These are phyloP conservation scores for Tympanopsis confertula DNA, from an alignment of 2,329 filamentous ascomycete genomes.

Conservation along the genomic window DNA sequence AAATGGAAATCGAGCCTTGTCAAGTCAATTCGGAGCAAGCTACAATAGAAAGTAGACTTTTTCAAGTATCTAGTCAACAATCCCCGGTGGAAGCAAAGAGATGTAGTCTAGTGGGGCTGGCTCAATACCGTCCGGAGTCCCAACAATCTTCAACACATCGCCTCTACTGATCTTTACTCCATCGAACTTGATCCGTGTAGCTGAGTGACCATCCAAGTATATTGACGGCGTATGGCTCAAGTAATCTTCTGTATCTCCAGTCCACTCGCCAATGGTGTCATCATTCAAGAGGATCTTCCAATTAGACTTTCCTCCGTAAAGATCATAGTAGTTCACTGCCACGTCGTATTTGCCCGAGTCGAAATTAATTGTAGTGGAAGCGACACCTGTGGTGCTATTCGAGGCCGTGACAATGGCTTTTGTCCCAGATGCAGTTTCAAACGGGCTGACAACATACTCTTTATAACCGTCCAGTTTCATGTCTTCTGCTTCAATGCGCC, in stretches of 20 bases:
- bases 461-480: conserved; percentile 51
- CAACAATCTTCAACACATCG: conserved; percentile 40
- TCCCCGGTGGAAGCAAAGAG: conserved; percentile 42
- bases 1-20: no score
- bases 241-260: conserved; percentile 43
- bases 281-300: conserved; percentile 44
- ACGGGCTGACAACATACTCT: conserved; percentile 38
- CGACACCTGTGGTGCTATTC: conserved; percentile 38
- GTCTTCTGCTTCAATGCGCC: conserved; percentile 57
- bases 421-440: conserved; percentile 44
- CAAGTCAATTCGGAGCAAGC: no score
- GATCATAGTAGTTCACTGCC: conserved; percentile 56
- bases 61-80: conserved; percentile 44
- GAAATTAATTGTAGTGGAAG: conserved; percentile 30
- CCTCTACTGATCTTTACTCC: conserved; percentile 35
- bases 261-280: conserved; percentile 40
- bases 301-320: conserved; percentile 41
- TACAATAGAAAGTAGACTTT: no score
- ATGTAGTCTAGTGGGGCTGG: conserved; percentile 58
- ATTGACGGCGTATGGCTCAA: conserved; percentile 45
- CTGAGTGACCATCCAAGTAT: conserved; percentile 54
- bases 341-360: conserved; percentile 46
- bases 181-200: conserved; percentile 47
- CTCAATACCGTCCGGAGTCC: conserved; percentile 46
- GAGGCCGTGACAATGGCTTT: conserved; percentile 41